A percentile compares a stretch with the other conserved stretches of the same genome.
Conservation (phyloP, 176 grass and related monocot species). For the Lolium rigidum region DNA sequence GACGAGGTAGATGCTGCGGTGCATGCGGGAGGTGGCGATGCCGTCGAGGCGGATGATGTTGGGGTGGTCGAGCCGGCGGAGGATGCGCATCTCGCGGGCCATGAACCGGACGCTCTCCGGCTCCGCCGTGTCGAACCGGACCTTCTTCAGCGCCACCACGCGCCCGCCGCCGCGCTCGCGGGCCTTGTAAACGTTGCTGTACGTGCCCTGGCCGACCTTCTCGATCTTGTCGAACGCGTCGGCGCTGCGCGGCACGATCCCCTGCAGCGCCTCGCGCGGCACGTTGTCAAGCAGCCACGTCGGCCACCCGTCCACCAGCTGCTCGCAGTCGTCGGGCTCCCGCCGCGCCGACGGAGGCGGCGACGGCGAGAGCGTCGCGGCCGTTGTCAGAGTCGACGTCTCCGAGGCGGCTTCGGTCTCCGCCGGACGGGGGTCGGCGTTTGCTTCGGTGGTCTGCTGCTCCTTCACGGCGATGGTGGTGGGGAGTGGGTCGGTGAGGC, state of each 20-base stretch:
- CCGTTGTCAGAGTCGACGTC: no score
- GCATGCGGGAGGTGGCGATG: conserved; percentile 77
- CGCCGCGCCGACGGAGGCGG: neutral
- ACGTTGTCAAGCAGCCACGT: conserved; percentile 65
- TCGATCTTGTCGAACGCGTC: conserved; percentile 77
- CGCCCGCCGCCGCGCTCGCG: conserved; percentile 66
- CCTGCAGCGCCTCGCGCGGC: conserved; percentile 52
- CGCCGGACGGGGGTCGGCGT: neutral
- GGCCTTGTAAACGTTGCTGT: conserved; percentile 80
- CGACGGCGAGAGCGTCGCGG: neutral
- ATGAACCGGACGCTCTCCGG: conserved; percentile 68
- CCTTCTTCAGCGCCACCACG: conserved; percentile 73
- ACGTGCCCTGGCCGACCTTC: conserved; percentile 82
- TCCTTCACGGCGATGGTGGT: neutral
- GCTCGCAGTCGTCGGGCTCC: conserved; percentile 21
- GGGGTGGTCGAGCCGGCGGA: conserved; percentile 67
- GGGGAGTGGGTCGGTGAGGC: conserved; percentile 39
- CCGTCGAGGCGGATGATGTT: conserved; percentile 72
- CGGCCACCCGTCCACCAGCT: conserved; percentile 72
- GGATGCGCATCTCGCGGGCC: conserved; percentile 61
- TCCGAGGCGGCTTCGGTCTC: neutral
- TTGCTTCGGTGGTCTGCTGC: neutral
- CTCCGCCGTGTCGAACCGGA: conserved; percentile 69
- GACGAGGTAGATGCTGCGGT: conserved; percentile 84
- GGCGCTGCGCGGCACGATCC: conserved; percentile 61